Conservation (phyloP, 2,329 filamentous ascomycete species). For the Penicillium nordicum region DNA sequence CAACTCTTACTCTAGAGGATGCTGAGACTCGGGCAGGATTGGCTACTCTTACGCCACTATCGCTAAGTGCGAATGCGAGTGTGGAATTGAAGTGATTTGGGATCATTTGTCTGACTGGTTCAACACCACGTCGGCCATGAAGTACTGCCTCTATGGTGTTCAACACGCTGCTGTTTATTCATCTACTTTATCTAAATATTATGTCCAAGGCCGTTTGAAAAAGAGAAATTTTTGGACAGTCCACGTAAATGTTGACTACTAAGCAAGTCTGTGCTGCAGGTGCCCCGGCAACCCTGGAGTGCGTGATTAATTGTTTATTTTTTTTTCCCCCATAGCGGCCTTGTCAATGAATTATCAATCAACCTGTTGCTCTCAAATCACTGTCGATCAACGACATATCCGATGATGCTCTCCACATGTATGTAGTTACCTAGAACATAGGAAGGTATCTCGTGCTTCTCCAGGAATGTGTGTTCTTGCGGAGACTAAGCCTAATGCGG, state of each 20-base stretch:
- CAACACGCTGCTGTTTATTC: neutral
- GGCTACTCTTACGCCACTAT: constrained; percentile 18
- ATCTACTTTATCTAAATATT: neutral
- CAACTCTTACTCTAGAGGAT: constrained; percentile 30
- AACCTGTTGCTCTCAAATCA: neutral
- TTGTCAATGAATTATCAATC: neutral
- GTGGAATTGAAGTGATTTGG: constrained; percentile 26
- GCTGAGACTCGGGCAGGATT: constrained; percentile 33
- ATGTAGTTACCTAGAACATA: no score
- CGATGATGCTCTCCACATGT: neutral
- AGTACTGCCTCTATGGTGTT: neutral
- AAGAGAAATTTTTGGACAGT: no score
- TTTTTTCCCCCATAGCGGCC: no score
- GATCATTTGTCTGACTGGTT: neutral
- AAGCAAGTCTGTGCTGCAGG: neutral
- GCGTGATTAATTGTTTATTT: neutral
- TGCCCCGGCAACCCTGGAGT: neutral
- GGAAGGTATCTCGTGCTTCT: no score
- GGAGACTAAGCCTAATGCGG: constrained; percentile 11
- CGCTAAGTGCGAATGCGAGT: constrained; percentile 28
- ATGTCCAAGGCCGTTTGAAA: no score
- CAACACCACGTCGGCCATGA: constrained; percentile 10
- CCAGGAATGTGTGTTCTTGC: neutral
- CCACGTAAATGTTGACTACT: neutral
- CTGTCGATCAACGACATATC: neutral